These are phyloP conservation scores for Malus hybrid DNA, from an alignment of 331 rosid genomes.

Conservation along the genomic window DNA sequence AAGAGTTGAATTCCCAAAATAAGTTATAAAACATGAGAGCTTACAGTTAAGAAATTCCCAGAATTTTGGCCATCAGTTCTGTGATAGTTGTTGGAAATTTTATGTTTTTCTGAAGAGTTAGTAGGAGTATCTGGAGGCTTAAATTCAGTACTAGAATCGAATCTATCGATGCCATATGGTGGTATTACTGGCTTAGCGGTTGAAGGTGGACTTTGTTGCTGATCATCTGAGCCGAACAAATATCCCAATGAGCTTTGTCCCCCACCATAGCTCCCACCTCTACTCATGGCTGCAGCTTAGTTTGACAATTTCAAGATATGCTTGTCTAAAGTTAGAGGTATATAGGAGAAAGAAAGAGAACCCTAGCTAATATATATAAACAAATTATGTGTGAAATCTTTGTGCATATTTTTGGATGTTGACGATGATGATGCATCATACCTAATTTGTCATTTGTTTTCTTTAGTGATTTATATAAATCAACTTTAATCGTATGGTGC, in stretches of 20 bases:
- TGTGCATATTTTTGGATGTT: background rate
- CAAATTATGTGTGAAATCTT: background rate
- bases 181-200: slow-evolving; percentile 15
- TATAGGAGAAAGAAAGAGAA: background rate
- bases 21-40: background rate
- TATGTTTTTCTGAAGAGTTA: slow-evolving; percentile 19
- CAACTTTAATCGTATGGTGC: background rate
- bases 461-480: background rate
- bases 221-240: slow-evolving; percentile 47
- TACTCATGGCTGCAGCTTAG: slow-evolving; percentile 30
- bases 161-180: slow-evolving; percentile 43
- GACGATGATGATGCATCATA: slow-evolving; percentile 12
- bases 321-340: background rate
- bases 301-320: slow-evolving; percentile 9
- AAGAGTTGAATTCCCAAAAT: background rate
- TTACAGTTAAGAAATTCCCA: slow-evolving; percentile 42
- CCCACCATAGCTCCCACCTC: slow-evolving; percentile 65
- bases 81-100: slow-evolving; percentile 27
- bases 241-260: slow-evolving; percentile 63
- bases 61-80: slow-evolving; percentile 42
- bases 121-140: slow-evolving; percentile 2
- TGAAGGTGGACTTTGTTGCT: slow-evolving; percentile 25
- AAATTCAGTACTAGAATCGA: slow-evolving; percentile 1
- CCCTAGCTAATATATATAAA: slow-evolving; percentile 20
- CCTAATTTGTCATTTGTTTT: slow-evolving; percentile 21